Evolutionary conservation across 2,329 filamentous ascomycete species (phyloP).

Genomic region (Aspergillus oerlinghausenensis): DNA sequence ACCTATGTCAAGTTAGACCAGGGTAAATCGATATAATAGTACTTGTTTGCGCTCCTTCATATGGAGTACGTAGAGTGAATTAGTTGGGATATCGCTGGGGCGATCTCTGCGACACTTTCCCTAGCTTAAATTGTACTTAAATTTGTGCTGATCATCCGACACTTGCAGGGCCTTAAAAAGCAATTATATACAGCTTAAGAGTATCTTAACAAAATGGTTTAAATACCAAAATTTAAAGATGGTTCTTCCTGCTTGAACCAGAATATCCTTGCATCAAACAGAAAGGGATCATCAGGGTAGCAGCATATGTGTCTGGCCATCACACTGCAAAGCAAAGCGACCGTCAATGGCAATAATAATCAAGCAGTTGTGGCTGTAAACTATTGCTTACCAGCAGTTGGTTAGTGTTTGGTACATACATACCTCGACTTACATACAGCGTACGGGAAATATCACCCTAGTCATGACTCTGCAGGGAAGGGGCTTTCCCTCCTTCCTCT

Average conservation of each 20-base stretch:
- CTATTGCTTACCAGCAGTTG: neutral
- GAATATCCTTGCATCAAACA: neutral
- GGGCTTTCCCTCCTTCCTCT: constrained; percentile 13
- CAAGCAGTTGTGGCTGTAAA: neutral
- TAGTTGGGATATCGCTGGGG: neutral
- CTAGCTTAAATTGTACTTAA: constrained; percentile 6
- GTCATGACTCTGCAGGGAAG: constrained; percentile 16
- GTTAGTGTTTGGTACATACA: neutral
- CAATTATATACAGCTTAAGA: neutral
- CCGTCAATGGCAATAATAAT: neutral
- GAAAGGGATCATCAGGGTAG: neutral
- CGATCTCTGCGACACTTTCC: constrained; percentile 13
- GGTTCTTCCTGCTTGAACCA: neutral
- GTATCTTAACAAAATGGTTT: neutral
- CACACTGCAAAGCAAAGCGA: neutral
- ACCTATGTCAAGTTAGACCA: neutral
- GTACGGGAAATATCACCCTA: constrained; percentile 4
- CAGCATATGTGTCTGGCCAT: neutral
- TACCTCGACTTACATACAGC: neutral
- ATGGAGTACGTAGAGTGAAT: neutral
- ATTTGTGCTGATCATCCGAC: constrained; percentile 22
- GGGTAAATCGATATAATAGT: neutral
- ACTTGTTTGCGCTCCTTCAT: neutral
- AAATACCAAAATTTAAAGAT: neutral
- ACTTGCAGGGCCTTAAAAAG: constrained; percentile 11